phyloP scores from a whole-genome alignment of 352 stramenopile genomes.

The Pelagophyceae sp. region DNA sequence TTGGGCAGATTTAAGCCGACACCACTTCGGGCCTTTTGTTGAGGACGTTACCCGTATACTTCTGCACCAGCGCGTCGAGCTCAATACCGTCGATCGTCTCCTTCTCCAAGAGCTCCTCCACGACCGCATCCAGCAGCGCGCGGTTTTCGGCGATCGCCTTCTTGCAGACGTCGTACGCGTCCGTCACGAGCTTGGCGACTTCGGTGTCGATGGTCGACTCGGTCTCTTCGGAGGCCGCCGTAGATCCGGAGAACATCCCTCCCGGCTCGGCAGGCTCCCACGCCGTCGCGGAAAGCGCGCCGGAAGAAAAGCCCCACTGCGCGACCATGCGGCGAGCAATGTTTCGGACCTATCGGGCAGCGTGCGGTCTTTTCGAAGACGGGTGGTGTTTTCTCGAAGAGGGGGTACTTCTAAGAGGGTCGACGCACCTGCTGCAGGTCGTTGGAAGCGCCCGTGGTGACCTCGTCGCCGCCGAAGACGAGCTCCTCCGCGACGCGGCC shows the following conservation, averaged over 20 bases:
- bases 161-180: conserved; percentile 62
- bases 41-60: conserved; percentile 34
- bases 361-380: no score
- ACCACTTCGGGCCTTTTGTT: conserved; percentile 26
- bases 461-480: conserved; percentile 53
- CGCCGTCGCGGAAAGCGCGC: conserved; percentile 37
- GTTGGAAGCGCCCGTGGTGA: conserved; percentile 59
- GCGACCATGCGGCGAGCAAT: conserved; percentile 60
- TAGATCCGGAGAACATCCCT: conserved; percentile 39
- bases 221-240: conserved; percentile 50
- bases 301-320: conserved; percentile 55
- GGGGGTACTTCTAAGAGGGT: no score
- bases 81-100: conserved; percentile 44
- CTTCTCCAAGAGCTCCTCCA: conserved; percentile 55
- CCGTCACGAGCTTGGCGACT: conserved; percentile 65
- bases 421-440: conserved; percentile 64
- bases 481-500: conserved; percentile 60
- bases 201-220: conserved; percentile 49
- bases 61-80: conserved; percentile 34
- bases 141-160: conserved; percentile 59
- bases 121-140: conserved; percentile 54
- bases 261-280: conserved; percentile 50
- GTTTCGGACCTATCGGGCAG: no score
- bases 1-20: no score
- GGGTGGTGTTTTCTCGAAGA: no score